phyloP scores from a whole-genome alignment of 2,329 filamentous ascomycete genomes.

The Camillea tinctor region DNA sequence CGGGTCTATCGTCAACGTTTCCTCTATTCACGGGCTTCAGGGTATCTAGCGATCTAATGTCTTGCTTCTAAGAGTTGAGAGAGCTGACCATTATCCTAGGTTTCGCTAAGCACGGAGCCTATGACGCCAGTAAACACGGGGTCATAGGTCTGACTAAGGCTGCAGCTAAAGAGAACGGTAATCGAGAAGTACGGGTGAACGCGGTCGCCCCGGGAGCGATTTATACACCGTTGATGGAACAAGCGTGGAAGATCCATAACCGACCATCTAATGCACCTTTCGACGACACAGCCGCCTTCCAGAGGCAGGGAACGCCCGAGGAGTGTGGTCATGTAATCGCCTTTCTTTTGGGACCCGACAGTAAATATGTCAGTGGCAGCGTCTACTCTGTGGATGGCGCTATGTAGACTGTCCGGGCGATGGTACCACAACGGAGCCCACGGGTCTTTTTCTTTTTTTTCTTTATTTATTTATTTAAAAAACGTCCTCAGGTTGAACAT shows the following conservation, averaged over 20 bases:
- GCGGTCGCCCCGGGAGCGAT: conserved; percentile 49
- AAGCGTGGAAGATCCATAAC: conserved; percentile 37
- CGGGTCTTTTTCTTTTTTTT: too few relatives aligned
- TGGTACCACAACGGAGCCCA: neutral
- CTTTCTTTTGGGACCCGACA: conserved; percentile 48
- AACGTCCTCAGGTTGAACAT: conserved; percentile 81
- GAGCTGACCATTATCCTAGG: conserved; percentile 31
- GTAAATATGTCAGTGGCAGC: conserved; percentile 45
- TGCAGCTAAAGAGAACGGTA: conserved; percentile 39
- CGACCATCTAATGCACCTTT: conserved; percentile 39
- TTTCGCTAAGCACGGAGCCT: conserved; percentile 39
- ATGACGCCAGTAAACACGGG: conserved; percentile 38
- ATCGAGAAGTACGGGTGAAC: conserved; percentile 45
- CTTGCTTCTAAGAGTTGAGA: conserved; percentile 6
- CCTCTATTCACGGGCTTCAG: conserved; percentile 50
- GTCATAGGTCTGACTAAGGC: conserved; percentile 38
- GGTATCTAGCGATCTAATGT: conserved; percentile 36
- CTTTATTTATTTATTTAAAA: too few relatives aligned
- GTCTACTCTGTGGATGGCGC: conserved; percentile 48
- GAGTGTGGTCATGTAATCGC: conserved; percentile 47
- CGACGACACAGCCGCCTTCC: conserved; percentile 42
- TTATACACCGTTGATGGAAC: conserved; percentile 48
- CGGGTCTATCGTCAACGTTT: conserved; percentile 59
- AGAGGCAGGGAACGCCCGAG: conserved; percentile 45
- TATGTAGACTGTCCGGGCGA: conserved; percentile 19